Evolutionary conservation across 129 eudicot species (phyloP).

Genomic region (Helianthus tuberosus): DNA sequence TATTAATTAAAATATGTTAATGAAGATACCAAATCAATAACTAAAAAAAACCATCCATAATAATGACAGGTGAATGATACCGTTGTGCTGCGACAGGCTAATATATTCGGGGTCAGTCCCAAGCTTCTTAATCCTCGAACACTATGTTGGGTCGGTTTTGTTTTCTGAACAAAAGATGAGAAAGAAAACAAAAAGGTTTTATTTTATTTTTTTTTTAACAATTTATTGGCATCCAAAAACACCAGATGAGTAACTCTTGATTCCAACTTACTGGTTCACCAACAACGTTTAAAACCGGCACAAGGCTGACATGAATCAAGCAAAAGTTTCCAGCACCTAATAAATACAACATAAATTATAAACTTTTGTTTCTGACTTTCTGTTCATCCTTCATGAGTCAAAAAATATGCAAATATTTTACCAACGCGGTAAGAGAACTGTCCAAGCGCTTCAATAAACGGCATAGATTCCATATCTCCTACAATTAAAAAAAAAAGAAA

Average conservation of each 20-base stretch:
- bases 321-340: conserved; percentile 93
- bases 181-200: background rate
- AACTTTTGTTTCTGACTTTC: background rate
- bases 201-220: background rate
- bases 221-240: conserved; percentile 8
- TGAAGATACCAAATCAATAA: background rate
- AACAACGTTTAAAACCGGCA: conserved; percentile 89
- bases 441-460: conserved; percentile 91
- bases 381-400: conserved; percentile 3
- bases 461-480: conserved; percentile 99
- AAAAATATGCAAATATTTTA: conserved; percentile 34
- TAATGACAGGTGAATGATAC: conserved; percentile 40
- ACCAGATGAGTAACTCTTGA: conserved; percentile 6
- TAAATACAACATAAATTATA: background rate
- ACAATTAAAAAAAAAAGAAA: conserved; percentile 6
- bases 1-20: conserved; percentile 5
- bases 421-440: conserved; percentile 96
- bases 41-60: background rate
- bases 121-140: conserved; percentile 86
- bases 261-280: conserved; percentile 78
- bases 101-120: conserved; percentile 75
- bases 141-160: conserved; percentile 98
- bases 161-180: conserved; percentile 59
- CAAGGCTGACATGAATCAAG: conserved; percentile 95
- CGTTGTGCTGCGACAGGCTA: conserved; percentile 95